These are phyloP conservation scores for Rhododendron griersonianum DNA, from an alignment of 148 eudicot species.

Conservation along the genomic window DNA sequence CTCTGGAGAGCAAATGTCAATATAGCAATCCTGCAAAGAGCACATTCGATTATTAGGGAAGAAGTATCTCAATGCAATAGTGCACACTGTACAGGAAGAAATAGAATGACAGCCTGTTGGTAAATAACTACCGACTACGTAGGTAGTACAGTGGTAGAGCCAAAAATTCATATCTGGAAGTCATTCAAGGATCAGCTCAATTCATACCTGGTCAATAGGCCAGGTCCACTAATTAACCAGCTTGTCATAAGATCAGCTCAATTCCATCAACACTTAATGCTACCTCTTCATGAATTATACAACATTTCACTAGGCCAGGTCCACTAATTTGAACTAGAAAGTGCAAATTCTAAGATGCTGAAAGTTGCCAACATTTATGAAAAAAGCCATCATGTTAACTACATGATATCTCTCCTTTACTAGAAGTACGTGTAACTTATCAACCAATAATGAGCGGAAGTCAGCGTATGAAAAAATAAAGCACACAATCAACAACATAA, in stretches of 20 bases:
- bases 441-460: neutral
- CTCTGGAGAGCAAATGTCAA: conserved; percentile 89
- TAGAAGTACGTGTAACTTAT: neutral
- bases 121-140: neutral
- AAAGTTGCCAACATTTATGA: neutral
- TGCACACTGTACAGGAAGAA: neutral
- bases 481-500: neutral
- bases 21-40: conserved; percentile 78
- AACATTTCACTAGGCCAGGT: neutral
- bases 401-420: neutral
- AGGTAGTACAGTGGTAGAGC: neutral
- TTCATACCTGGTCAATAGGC: neutral
- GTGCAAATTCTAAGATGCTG: neutral
- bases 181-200: neutral
- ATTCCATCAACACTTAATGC: neutral
- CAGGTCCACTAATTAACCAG: neutral
- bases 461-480: no score
- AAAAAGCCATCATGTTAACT: neutral
- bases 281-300: neutral
- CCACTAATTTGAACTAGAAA: neutral
- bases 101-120: neutral
- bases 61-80: neutral
- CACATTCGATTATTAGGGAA: conserved; percentile 10
- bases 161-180: neutral
- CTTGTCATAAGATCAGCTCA: neutral